Conservation (phyloP, 768 basidiomycete genomes). For the Leccinum ochraceum region DNA sequence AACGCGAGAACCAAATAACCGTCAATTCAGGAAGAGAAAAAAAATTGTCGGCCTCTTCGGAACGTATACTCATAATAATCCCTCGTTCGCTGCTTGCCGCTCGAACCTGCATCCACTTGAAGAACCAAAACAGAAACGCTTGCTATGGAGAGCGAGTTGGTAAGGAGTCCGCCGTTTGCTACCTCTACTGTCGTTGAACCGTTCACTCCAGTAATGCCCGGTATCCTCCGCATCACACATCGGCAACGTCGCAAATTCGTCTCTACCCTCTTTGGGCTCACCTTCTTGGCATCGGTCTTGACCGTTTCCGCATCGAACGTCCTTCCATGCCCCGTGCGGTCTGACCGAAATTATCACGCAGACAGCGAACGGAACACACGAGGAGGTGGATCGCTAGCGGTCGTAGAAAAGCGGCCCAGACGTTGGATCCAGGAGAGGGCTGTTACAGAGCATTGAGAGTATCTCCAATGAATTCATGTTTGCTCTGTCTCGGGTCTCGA, state of each 20-base stretch:
- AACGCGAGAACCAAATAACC: slow-evolving; percentile 23
- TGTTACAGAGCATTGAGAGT: slow-evolving; percentile 17
- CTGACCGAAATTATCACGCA: slow-evolving; percentile 55
- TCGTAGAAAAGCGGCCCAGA: slow-evolving; percentile 63
- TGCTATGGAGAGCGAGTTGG: slow-evolving; percentile 28
- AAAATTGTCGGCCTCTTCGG: background rate
- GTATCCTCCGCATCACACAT: slow-evolving; percentile 56
- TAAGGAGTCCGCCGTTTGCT: slow-evolving; percentile 4
- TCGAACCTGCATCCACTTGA: background rate
- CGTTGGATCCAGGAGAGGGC: slow-evolving; percentile 81
- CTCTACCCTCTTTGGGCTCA: slow-evolving; percentile 77
- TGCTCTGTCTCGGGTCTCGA: slow-evolving; percentile 1
- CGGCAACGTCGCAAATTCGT: slow-evolving; percentile 69
- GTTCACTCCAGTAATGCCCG: slow-evolving; percentile 60
- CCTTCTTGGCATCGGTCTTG: slow-evolving; percentile 73
- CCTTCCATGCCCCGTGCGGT: slow-evolving; percentile 77
- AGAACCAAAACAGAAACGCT: background rate
- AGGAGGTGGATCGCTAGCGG: slow-evolving; percentile 33
- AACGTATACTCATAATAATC: background rate
- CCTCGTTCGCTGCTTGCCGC: background rate
- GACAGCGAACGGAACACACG: slow-evolving; percentile 45
- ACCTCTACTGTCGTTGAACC: no score
- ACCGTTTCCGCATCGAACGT: slow-evolving; percentile 81
- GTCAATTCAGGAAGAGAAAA: slow-evolving; percentile 15
- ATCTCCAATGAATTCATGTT: slow-evolving; percentile 4